Evolutionary conservation across 768 basidiomycete species (phyloP).

Genomic region (Chalciporus pseudorubinellus): DNA sequence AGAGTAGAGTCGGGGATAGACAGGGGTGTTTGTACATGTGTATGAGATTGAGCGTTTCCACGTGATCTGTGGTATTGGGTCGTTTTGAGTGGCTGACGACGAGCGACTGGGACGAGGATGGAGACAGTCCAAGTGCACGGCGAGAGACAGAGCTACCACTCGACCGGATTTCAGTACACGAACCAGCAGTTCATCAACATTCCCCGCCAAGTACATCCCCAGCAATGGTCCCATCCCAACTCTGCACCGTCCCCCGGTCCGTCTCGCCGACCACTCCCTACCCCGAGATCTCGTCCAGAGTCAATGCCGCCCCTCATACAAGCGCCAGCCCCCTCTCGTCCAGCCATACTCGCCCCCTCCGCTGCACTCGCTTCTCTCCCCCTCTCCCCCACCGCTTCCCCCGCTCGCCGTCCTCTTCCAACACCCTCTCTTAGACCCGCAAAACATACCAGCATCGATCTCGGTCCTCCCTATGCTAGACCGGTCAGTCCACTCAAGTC

Average conservation of each 20-base stretch:
- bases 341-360: conserved; percentile 25
- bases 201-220: conserved; percentile 16
- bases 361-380: conserved; percentile 16
- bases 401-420: conserved; percentile 23
- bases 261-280: conserved; percentile 29
- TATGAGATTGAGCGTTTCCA: conserved; percentile 10
- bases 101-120: conserved; percentile 12
- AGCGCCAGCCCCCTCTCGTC: conserved; percentile 31
- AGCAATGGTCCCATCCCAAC: conserved; percentile 2
- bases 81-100: conserved; percentile 20
- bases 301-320: conserved; percentile 28
- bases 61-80: conserved; percentile 9
- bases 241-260: conserved; percentile 21
- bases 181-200: conserved; percentile 7
- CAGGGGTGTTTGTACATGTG: conserved; percentile 24
- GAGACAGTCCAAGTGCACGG: conserved; percentile 12
- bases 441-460: conserved; percentile 27
- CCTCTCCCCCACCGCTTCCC: conserved; percentile 11
- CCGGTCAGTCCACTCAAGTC: conserved; percentile 22
- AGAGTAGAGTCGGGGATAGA: not conserved
- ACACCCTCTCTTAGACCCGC: conserved; percentile 8
- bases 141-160: conserved; percentile 11
- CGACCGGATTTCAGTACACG: conserved; percentile 21
- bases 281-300: conserved; percentile 28
- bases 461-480: conserved; percentile 7